Evolutionary conservation across 1,284 basidiomycete species (phyloP).

Genomic region (Boletus smithii): DNA sequence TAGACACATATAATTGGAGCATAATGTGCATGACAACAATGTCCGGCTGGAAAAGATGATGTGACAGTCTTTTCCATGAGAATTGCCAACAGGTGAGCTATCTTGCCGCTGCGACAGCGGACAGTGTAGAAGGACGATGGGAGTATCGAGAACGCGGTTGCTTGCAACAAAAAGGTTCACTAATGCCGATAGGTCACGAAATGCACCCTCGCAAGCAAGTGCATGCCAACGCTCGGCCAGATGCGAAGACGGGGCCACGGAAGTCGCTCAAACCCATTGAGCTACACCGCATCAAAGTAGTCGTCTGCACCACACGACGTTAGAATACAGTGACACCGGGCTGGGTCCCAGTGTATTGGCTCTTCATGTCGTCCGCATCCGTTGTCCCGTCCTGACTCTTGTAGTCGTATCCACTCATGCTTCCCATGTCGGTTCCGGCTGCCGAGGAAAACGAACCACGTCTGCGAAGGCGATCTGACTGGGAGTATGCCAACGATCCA

Average conservation of each 20-base stretch:
- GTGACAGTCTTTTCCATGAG: conserved; percentile 1
- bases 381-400: conserved; percentile 79
- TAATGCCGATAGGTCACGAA: conserved; percentile 5
- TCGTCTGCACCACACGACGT: conserved; percentile 10
- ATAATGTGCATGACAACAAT: conserved; percentile 26
- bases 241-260: conserved; percentile 1
- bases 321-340: conserved; percentile 81
- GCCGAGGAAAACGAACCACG: conserved; percentile 74
- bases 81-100: conserved; percentile 4
- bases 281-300: conserved; percentile 7
- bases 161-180: conserved; percentile 17
- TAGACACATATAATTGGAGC: conserved; percentile 15
- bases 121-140: conserved; percentile 1
- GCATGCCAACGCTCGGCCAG: conserved; percentile 14
- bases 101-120: conserved; percentile 5
- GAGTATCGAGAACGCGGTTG: conserved; percentile 13
- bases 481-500: conserved; percentile 69
- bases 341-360: conserved; percentile 78
- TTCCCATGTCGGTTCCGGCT: conserved; percentile 71
- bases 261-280: conserved; percentile 16
- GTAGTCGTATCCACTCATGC: conserved; percentile 76
- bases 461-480: conserved; percentile 67
- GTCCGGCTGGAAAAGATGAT: not conserved
- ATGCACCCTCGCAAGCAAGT: conserved; percentile 9
- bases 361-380: conserved; percentile 80